phyloP scores from a whole-genome alignment of 1,284 basidiomycete species.

The Coriolopsis trogii region DNA sequence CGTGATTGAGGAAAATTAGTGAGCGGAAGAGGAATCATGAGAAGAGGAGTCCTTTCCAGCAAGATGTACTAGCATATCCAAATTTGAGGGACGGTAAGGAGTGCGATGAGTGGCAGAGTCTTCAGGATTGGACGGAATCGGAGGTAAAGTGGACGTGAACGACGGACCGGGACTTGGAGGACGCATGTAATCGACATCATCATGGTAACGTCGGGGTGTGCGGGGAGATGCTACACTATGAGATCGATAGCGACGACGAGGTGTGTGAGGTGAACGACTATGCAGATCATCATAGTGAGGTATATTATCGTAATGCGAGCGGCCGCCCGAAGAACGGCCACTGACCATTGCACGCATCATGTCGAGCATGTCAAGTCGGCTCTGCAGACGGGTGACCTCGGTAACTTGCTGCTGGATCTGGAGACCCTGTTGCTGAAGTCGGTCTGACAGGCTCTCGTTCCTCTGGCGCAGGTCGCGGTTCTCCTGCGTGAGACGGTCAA shows the following conservation, averaged over 20 bases:
- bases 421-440: neutral
- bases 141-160: no score
- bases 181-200: no score
- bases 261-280: neutral
- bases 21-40: no score
- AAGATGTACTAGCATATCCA: no score
- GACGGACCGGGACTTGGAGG: no score
- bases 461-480: neutral
- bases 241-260: neutral
- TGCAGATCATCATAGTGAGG: neutral
- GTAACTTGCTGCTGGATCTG: neutral
- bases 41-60: no score
- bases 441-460: neutral
- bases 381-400: neutral
- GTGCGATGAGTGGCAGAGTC: no score
- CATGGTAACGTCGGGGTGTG: no score
- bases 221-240: neutral
- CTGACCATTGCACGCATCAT: neutral
- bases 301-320: neutral
- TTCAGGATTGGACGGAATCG: no score
- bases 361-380: slow-evolving; percentile 1
- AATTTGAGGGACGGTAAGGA: no score
- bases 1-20: no score
- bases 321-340: neutral
- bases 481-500: neutral